Conservation (phyloP, 495 filamentous ascomycete species). For the Xylaria curta region DNA sequence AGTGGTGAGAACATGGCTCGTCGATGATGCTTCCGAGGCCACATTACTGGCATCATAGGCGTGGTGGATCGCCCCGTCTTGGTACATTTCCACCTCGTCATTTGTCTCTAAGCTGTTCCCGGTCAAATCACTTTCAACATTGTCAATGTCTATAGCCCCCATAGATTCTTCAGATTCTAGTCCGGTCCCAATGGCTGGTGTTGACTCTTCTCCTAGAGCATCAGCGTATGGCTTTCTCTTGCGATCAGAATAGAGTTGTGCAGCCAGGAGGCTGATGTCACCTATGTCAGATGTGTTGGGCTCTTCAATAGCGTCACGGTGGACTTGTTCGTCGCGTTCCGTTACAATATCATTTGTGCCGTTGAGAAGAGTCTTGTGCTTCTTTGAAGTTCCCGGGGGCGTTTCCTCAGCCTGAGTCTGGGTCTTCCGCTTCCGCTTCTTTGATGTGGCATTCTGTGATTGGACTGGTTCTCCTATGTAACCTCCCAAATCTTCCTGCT, state of each 20-base stretch:
- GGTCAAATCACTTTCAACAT: background rate
- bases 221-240: constrained; percentile 18
- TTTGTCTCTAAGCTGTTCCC: background rate
- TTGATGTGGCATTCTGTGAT: background rate
- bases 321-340: background rate
- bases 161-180: background rate
- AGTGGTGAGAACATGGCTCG: background rate
- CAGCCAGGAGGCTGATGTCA: constrained; percentile 28
- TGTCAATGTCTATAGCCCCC: constrained; percentile 1
- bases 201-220: background rate
- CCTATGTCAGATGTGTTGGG: background rate
- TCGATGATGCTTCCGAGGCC: background rate
- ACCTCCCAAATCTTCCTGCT: constrained; percentile 1
- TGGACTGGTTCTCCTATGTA: background rate
- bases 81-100: constrained; percentile 16
- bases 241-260: constrained; percentile 31
- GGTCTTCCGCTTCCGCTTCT: constrained; percentile 28
- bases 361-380: constrained; percentile 27
- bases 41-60: background rate
- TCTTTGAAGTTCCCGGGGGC: constrained; percentile 26
- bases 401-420: constrained; percentile 3
- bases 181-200: background rate
- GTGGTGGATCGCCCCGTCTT: constrained; percentile 17
- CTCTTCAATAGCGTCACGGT: background rate
- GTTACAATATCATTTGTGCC: background rate